Conservation (phyloP, 371 early-diverging fungal species). For the Coemansia sp. region DNA sequence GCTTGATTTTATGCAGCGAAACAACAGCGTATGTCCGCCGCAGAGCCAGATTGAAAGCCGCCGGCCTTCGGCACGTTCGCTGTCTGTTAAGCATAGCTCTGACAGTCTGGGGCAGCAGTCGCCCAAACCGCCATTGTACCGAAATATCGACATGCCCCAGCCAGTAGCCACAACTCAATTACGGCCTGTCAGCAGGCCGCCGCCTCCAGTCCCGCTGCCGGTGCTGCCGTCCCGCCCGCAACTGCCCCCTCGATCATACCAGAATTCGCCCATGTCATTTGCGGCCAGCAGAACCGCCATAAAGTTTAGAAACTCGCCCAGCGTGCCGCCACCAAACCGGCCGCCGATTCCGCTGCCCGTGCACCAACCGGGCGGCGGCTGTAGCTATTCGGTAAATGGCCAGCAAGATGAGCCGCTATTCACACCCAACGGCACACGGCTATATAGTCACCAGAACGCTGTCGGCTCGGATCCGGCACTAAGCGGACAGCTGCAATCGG, state of each 20-base stretch:
- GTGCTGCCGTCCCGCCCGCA: constrained; percentile 1
- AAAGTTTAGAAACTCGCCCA: no score
- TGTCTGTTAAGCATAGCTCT: background rate
- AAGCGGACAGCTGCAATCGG: constrained; percentile 41
- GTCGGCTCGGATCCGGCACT: constrained; percentile 58
- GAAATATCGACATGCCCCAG: background rate
- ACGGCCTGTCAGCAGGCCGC: background rate
- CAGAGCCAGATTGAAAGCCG: background rate
- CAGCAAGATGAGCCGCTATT: constrained; percentile 8
- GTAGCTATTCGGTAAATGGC: background rate
- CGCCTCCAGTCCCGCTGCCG: background rate
- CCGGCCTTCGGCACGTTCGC: background rate
- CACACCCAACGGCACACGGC: constrained; percentile 15
- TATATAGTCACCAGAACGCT: constrained; percentile 24
- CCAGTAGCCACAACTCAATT: constrained; percentile 1
- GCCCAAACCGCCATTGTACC: background rate
- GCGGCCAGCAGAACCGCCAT: no score
- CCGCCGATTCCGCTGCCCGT: constrained; percentile 4
- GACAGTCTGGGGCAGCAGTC: background rate
- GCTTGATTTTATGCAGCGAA: constrained; percentile 39
- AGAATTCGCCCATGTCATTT: background rate
- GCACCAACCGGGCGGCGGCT: background rate
- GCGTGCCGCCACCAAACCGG: no score
- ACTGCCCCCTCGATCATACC: background rate
- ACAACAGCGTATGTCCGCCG: constrained; percentile 9